Conservation (phyloP, 352 stramenopile genomes). For the Globisporangium abappressorium region DNA sequence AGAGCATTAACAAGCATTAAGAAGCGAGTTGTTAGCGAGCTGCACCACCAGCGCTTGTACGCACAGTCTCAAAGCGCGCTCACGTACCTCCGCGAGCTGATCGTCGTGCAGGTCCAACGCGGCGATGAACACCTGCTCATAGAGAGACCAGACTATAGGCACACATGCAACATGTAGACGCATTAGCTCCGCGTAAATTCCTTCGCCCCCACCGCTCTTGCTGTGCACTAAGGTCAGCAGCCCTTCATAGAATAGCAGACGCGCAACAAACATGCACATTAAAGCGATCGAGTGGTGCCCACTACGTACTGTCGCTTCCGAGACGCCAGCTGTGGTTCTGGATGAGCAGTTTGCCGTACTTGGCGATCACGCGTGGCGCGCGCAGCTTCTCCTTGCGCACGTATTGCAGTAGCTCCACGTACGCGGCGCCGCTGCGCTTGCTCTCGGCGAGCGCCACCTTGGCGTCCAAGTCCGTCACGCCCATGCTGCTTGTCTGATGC, state of each 20-base stretch:
- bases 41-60: not conserved
- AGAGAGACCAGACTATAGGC: slow-evolving; percentile 50
- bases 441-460: slow-evolving; percentile 44
- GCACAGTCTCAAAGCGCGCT: not conserved
- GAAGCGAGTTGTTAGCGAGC: not conserved
- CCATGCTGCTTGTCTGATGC: slow-evolving; percentile 21
- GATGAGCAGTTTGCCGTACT: slow-evolving; percentile 42
- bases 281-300: too few relatives aligned
- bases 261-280: not conserved
- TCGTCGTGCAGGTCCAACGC: slow-evolving; percentile 62
- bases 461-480: slow-evolving; percentile 33
- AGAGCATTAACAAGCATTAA: slow-evolving; percentile 11
- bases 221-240: slow-evolving; percentile 9
- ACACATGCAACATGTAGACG: not conserved
- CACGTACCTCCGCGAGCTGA: slow-evolving; percentile 34
- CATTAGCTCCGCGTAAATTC: not conserved
- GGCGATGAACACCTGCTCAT: slow-evolving; percentile 66
- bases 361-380: slow-evolving; percentile 32
- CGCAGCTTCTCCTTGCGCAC: slow-evolving; percentile 63
- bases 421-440: slow-evolving; percentile 25
- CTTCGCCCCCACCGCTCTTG: not conserved
- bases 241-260: not conserved
- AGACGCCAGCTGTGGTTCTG: slow-evolving; percentile 50
- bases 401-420: slow-evolving; percentile 48
- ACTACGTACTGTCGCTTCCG: slow-evolving; percentile 39